Percentiles rank a stretch among this genome's conserved stretches.
These are phyloP conservation scores for Pseudofabraea citricarpa DNA, from an alignment of 2,329 filamentous ascomycete genomes.

Conservation along the genomic window DNA sequence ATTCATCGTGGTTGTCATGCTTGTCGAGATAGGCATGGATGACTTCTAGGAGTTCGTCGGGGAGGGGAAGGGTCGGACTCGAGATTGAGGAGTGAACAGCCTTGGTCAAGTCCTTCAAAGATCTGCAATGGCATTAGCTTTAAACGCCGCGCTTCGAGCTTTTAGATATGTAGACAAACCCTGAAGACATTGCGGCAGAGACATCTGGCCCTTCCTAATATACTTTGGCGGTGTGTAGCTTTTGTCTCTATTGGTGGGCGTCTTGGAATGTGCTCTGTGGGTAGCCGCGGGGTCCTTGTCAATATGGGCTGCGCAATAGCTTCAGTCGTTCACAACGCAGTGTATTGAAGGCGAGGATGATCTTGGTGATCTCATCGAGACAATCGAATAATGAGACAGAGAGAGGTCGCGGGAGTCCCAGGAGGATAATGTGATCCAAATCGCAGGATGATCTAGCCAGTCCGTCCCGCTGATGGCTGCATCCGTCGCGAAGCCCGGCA, in stretches of 20 bases:
- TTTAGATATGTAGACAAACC: background rate
- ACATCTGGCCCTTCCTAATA: background rate
- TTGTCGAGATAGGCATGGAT: slow-evolving; percentile 66
- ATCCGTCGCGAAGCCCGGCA: no score
- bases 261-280: background rate
- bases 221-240: background rate
- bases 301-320: background rate
- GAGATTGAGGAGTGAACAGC: slow-evolving; percentile 47
- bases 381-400: no score
- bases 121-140: slow-evolving; percentile 19
- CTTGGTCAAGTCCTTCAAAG: slow-evolving; percentile 54
- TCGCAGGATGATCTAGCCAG: no score
- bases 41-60: slow-evolving; percentile 56
- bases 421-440: no score
- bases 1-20: slow-evolving; percentile 63
- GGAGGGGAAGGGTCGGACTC: slow-evolving; percentile 54
- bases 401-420: no score
- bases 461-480: no score
- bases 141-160: no score
- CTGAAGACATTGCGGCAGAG: background rate
- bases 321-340: background rate
- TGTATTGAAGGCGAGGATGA: no score
- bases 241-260: slow-evolving; percentile 1
- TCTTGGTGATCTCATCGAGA: no score
- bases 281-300: slow-evolving; percentile 1